These are phyloP conservation scores for Gautieria morchelliformis DNA, from an alignment of 768 basidiomycete genomes.

Conservation along the genomic window DNA sequence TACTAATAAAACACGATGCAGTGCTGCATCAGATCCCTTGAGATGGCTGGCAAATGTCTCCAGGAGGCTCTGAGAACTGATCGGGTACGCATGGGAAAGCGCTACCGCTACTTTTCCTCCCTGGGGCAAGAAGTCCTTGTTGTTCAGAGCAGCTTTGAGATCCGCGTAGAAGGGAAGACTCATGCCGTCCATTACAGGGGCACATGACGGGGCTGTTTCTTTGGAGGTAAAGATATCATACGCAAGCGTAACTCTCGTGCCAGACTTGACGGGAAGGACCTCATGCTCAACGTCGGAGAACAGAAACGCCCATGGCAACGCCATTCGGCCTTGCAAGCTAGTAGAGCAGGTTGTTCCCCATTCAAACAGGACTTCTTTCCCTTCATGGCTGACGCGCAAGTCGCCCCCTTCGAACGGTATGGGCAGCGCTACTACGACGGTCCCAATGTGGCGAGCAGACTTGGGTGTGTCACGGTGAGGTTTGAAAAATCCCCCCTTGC, in stretches of 20 bases:
- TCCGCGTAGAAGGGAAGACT: background rate
- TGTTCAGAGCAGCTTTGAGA: background rate
- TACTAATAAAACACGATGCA: background rate
- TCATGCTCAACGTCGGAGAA: slow-evolving; percentile 35
- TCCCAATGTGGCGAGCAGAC: slow-evolving; percentile 8
- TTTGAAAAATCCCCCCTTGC: slow-evolving; percentile 9
- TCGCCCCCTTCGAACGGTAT: slow-evolving; percentile 8
- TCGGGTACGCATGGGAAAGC: background rate
- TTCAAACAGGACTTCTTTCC: slow-evolving; percentile 4
- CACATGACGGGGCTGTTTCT: background rate
- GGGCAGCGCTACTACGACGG: slow-evolving; percentile 9
- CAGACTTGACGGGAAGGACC: slow-evolving; percentile 25
- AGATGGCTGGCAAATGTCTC: background rate
- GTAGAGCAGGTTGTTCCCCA: background rate
- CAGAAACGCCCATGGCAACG: slow-evolving; percentile 20
- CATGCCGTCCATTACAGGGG: background rate
- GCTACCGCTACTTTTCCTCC: background rate
- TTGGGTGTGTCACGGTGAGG: slow-evolving; percentile 12
- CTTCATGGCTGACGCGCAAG: slow-evolving; percentile 6
- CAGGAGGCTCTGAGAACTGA: background rate
- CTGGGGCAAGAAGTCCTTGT: background rate
- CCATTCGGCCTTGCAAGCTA: background rate
- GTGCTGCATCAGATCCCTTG: background rate
- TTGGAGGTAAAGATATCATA: slow-evolving; percentile 16
- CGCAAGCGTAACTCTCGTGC: slow-evolving; percentile 32